A percentile compares a stretch with the other conserved stretches of the same genome.
Conservation (phyloP, 208 protist species). For the Leishmania lainsoni region DNA sequence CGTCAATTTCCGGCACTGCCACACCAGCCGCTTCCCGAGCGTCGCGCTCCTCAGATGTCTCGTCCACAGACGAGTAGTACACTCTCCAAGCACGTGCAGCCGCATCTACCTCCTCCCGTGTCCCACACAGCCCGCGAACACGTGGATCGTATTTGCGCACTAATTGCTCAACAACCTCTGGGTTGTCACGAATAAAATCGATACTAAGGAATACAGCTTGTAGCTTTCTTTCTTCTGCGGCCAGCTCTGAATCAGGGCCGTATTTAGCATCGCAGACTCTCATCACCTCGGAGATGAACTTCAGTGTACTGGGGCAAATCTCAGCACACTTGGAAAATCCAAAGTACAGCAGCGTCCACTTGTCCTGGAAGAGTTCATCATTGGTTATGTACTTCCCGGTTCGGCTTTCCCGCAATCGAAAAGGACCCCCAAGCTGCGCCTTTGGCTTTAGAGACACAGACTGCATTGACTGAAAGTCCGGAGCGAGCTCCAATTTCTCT, state of each 20-base stretch:
- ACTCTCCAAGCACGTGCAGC: constrained; percentile 75
- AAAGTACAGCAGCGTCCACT: constrained; percentile 89
- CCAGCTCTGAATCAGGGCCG: constrained; percentile 32
- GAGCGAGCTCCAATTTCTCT: constrained; percentile 40
- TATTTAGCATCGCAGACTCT: constrained; percentile 45
- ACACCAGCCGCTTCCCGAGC: constrained; percentile 65
- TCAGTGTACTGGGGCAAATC: constrained; percentile 76
- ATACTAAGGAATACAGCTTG: constrained; percentile 81
- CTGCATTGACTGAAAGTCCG: constrained; percentile 51
- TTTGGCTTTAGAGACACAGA: constrained; percentile 44
- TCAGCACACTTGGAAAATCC: constrained; percentile 89
- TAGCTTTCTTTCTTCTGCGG: constrained; percentile 46
- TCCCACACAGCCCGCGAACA: constrained; percentile 68
- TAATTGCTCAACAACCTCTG: constrained; percentile 66
- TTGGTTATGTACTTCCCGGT: constrained; percentile 73
- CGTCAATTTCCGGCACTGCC: constrained; percentile 53
- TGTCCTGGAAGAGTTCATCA: constrained; percentile 65
- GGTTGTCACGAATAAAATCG: constrained; percentile 78
- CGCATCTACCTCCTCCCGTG: constrained; percentile 45
- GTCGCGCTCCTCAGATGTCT: constrained; percentile 75
- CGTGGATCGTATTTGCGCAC: constrained; percentile 63
- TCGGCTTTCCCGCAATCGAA: constrained; percentile 55
- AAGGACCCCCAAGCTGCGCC: constrained; percentile 75
- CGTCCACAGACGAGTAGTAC: constrained; percentile 84
- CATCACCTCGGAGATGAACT: constrained; percentile 74